phyloP scores from a whole-genome alignment of 768 basidiomycete species.

The Chlorophyllum brunneum region DNA sequence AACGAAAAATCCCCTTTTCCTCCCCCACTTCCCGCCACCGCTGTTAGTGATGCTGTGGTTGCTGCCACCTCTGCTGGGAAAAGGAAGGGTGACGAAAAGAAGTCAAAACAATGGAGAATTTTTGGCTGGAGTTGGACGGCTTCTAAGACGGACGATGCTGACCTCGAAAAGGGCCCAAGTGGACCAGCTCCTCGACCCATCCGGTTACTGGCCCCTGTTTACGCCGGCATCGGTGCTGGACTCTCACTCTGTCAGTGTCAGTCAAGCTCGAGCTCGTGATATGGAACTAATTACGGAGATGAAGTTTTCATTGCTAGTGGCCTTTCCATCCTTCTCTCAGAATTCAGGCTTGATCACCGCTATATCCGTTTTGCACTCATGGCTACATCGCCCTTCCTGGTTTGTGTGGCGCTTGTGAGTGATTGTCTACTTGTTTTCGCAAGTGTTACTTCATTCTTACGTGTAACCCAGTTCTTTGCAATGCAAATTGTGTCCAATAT shows the following conservation, averaged over 20 bases:
- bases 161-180: slow-evolving; percentile 47
- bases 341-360: slow-evolving; percentile 63
- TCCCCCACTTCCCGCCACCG: slow-evolving; percentile 22
- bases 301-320: slow-evolving; percentile 72
- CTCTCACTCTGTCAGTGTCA: slow-evolving; percentile 56
- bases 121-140: slow-evolving; percentile 47
- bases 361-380: slow-evolving; percentile 65
- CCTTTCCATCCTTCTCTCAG: slow-evolving; percentile 51
- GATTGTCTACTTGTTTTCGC: not conserved
- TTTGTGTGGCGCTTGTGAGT: slow-evolving; percentile 72
- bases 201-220: slow-evolving; percentile 68
- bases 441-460: slow-evolving; percentile 1
- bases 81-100: slow-evolving; percentile 22
- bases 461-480: slow-evolving; percentile 58
- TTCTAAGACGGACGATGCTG: slow-evolving; percentile 25
- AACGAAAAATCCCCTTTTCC: slow-evolving; percentile 46
- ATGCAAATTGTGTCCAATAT: slow-evolving; percentile 64
- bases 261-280: not conserved
- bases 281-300: not conserved
- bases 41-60: slow-evolving; percentile 28
- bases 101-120: slow-evolving; percentile 20
- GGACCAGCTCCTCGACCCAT: slow-evolving; percentile 40
- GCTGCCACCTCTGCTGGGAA: slow-evolving; percentile 25
- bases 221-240: slow-evolving; percentile 66
- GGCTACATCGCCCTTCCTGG: slow-evolving; percentile 62